Evolutionary conservation across 768 basidiomycete species (phyloP), one percentile per base, ranked within the genome.

Genomic region (Suillus subluteus): DNA sequence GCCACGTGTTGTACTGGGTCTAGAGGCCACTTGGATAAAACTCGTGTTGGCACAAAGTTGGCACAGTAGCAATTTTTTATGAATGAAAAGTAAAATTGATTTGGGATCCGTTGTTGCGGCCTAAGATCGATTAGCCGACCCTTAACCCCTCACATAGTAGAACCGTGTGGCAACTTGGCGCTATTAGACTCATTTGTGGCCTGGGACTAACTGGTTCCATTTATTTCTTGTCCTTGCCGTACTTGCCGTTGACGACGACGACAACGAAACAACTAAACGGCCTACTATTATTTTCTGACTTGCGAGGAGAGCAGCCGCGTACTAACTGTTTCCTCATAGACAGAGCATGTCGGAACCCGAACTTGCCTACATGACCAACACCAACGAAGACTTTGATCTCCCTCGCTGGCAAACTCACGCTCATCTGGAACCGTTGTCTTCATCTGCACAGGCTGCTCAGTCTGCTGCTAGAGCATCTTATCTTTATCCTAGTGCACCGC

Each of bases 341-440:
- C 62, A 67, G 73, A 75, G 74, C 78, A 91, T 91, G 89, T 90
- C 89, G 74, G 88, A 91, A 86, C 84, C 88, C 76, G 88, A 91
- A 81, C 84, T 88, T 67, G 84, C 83, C 71, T 90, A 88, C 86
- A 91, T 91, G 82, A 82, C 84, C 80, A 87, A 86, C 82, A 79
- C 88, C 73, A 91, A 91, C 88, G 91, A 92, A 82, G 87, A 87
- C 81, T 94, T 91, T 80, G 91, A 92, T 77, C 84, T 86, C 65
- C 84, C 86, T 68, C 84, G 84, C 73, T 86, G 83, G 84, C 83
- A 82, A 69, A 82, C 83, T 16, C 83, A 82, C 74, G 73, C 79
- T 41, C 75, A 78, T 52, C 75, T 80, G 73, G 83, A 84, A 76
- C 73, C 80, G 62, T 78, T 83, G 67, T 81, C 83, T 7, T 90